Conservation (phyloP, 2,329 filamentous ascomycete genomes). For the Beauveria caledonica region DNA sequence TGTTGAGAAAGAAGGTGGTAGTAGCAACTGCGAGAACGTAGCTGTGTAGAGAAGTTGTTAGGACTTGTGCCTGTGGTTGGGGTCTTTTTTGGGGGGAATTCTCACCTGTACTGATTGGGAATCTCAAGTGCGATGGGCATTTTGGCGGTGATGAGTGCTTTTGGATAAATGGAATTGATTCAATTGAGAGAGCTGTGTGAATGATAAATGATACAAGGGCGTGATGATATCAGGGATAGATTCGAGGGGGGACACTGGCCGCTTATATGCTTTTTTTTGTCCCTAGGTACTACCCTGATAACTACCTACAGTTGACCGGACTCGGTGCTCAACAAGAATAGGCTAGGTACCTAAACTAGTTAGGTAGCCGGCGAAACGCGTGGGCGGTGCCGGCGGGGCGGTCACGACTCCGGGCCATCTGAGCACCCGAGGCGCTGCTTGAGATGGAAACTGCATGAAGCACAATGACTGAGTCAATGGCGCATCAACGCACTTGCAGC, state of each 20-base stretch:
- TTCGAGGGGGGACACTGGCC: not conserved
- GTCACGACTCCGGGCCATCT: not conserved
- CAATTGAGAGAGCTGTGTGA: not conserved
- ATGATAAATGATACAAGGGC: not conserved
- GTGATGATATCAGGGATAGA: not conserved
- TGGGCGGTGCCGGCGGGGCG: not conserved
- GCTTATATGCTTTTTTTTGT: not conserved
- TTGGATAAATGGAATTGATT: not conserved
- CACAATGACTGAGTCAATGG: no score
- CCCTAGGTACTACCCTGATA: no score
- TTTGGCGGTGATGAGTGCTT: slow-evolving; percentile 15
- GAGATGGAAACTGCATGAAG: not conserved
- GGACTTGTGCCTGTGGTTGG: not conserved
- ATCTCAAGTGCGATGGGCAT: slow-evolving; percentile 38
- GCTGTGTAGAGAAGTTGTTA: slow-evolving; percentile 29
- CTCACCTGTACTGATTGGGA: slow-evolving; percentile 44
- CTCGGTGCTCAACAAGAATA: not conserved
- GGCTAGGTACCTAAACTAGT: no score
- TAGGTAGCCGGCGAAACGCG: not conserved
- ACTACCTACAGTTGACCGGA: no score
- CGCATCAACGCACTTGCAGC: no score
- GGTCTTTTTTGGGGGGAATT: not conserved
- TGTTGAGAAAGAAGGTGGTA: slow-evolving; percentile 50
- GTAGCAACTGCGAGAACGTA: slow-evolving; percentile 53
- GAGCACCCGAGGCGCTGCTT: not conserved